A percentile compares a stretch with the other conserved stretches of the same genome.
These are phyloP conservation scores for Mortierella sp. DNA, from an alignment of 371 early-diverging fungal species.

Conservation along the genomic window DNA sequence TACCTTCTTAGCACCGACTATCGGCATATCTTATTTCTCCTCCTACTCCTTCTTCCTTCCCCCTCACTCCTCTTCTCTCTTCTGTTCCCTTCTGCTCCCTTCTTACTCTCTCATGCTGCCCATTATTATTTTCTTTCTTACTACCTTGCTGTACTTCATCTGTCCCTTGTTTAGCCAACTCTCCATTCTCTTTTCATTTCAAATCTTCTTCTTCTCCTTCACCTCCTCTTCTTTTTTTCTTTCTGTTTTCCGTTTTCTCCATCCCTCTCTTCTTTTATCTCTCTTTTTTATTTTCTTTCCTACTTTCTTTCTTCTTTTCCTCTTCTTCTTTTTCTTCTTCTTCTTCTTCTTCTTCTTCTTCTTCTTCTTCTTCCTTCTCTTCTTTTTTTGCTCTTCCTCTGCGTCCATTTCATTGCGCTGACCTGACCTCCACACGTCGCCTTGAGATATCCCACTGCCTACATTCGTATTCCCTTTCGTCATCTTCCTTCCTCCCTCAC, in stretches of 20 bases:
- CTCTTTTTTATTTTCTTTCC: background rate
- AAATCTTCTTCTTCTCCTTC: background rate
- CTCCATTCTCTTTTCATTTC: slow-evolving; percentile 2
- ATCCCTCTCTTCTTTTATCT: background rate
- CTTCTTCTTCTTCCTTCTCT: background rate
- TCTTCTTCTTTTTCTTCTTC: too few species aligned
- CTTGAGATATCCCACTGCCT: slow-evolving; percentile 9
- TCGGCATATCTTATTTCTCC: slow-evolving; percentile 1
- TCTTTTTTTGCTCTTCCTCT: background rate
- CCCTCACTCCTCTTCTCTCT: slow-evolving; percentile 5
- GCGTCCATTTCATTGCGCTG: background rate
- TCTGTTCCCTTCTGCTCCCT: background rate
- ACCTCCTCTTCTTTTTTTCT: background rate
- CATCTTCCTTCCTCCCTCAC: background rate
- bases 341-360: background rate
- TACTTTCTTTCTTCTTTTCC: background rate
- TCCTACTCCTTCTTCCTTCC: background rate
- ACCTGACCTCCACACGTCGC: slow-evolving; percentile 7
- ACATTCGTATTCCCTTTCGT: slow-evolving; percentile 6
- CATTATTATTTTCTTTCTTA: background rate
- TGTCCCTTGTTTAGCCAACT: background rate
- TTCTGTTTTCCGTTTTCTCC: background rate
- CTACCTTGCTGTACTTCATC: background rate
- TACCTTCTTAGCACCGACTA: background rate
- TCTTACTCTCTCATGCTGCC: background rate